These are phyloP conservation scores for Penicillium lividum DNA, from an alignment of 495 filamentous ascomycete species.

Conservation along the genomic window DNA sequence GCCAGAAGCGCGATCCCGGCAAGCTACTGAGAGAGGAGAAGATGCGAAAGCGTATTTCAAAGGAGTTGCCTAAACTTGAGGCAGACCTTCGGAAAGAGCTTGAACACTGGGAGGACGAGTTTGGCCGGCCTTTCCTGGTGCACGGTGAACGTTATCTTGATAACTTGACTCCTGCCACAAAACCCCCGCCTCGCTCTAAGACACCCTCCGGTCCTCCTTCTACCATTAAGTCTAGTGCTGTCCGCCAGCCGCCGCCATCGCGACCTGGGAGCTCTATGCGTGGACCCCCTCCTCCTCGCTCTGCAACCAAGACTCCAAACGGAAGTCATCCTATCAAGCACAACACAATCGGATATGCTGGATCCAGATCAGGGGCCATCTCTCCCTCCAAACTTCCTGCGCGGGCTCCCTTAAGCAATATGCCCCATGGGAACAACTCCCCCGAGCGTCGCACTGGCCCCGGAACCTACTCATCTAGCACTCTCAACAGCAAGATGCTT, in stretches of 20 bases:
- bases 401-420: constrained; percentile 74
- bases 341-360: constrained; percentile 56
- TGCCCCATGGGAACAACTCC: constrained; percentile 80
- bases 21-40: constrained; percentile 96
- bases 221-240: constrained; percentile 25
- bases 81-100: constrained; percentile 76
- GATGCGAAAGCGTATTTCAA: constrained; percentile 93
- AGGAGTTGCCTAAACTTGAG: constrained; percentile 91
- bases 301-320: constrained; percentile 71
- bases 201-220: constrained; percentile 67
- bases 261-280: constrained; percentile 50
- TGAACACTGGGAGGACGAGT: constrained; percentile 91
- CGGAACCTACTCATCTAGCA: constrained; percentile 52
- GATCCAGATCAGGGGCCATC: constrained; percentile 44
- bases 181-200: constrained; percentile 70
- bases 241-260: constrained; percentile 33
- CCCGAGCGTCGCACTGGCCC: constrained; percentile 66
- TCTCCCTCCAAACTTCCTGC: constrained; percentile 80
- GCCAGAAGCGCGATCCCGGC: constrained; percentile 88
- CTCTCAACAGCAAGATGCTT: constrained; percentile 59
- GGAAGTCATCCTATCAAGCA: constrained; percentile 50
- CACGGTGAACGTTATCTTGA: constrained; percentile 89
- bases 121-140: constrained; percentile 87
- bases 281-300: constrained; percentile 48
- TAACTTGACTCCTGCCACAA: constrained; percentile 64